Evolutionary conservation across 441 rosid species (phyloP).

Genomic region (Adansonia gregorii): DNA sequence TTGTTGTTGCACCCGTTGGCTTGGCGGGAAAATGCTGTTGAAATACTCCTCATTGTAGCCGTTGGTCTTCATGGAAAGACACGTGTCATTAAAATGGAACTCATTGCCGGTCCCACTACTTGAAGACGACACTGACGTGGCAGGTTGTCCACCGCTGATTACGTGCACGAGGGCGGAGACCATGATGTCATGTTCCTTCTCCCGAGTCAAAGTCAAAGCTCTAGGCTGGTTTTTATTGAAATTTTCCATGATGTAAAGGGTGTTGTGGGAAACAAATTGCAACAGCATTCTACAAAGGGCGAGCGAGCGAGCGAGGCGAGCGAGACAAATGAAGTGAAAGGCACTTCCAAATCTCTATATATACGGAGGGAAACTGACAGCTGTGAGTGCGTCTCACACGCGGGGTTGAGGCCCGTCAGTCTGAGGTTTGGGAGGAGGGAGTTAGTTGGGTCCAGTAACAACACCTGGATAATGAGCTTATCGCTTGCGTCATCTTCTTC

Average conservation of each 20-base stretch:
- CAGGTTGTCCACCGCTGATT: constrained; percentile 25
- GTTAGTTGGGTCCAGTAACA: background rate
- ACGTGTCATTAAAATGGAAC: background rate
- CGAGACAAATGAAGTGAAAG: too few species aligned
- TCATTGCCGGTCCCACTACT: background rate
- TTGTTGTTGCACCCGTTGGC: background rate
- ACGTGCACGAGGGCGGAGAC: constrained; percentile 41
- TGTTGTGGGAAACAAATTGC: background rate
- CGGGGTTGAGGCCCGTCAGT: background rate
- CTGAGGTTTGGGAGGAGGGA: background rate
- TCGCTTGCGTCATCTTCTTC: constrained; percentile 18
- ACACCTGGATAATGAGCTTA: background rate
- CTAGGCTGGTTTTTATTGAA: background rate
- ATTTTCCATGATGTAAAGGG: background rate
- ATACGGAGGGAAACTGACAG: background rate
- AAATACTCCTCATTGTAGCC: constrained; percentile 31
- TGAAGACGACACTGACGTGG: background rate
- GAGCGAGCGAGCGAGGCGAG: too few species aligned
- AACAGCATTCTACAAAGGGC: too few species aligned
- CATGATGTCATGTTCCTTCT: constrained; percentile 35
- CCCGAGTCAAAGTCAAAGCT: background rate
- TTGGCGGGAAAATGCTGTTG: constrained; percentile 31
- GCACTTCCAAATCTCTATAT: too few species aligned
- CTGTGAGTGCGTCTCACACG: background rate
- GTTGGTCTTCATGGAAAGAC: background rate